These are phyloP conservation scores for Phialocephala subalpina DNA, from an alignment of 2,329 filamentous ascomycete genomes.

Conservation along the genomic window DNA sequence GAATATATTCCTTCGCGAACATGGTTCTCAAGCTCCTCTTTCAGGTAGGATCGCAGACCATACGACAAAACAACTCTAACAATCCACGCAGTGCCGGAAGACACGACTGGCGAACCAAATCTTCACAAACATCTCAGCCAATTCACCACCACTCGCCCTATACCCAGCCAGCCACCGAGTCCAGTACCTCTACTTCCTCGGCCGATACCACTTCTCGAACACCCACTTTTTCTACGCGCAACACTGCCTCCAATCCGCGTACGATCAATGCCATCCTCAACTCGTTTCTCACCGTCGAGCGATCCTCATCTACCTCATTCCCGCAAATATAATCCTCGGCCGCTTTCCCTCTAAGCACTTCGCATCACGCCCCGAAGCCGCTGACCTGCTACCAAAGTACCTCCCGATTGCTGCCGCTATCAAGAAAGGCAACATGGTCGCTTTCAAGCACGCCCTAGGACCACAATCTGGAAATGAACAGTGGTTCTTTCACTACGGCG, in stretches of 20 bases:
- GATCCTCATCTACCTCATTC: slow-evolving; percentile 85
- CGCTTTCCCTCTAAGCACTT: slow-evolving; percentile 77
- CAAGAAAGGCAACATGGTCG: slow-evolving; percentile 74
- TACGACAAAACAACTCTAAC: slow-evolving; percentile 16
- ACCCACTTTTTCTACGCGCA: slow-evolving; percentile 83
- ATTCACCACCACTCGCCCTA: slow-evolving; percentile 79
- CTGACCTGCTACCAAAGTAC: slow-evolving; percentile 71
- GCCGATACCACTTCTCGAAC: slow-evolving; percentile 87
- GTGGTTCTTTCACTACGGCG: slow-evolving; percentile 80
- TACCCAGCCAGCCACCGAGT: slow-evolving; percentile 89
- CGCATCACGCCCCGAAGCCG: slow-evolving; percentile 74
- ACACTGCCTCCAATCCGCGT: slow-evolving; percentile 79
- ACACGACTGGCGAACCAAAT: slow-evolving; percentile 86
- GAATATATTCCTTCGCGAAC: slow-evolving; percentile 92
- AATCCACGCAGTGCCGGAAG: slow-evolving; percentile 70
- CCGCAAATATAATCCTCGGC: slow-evolving; percentile 84
- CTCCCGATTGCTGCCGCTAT: slow-evolving; percentile 77
- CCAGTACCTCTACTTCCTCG: slow-evolving; percentile 94
- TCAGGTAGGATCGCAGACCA: slow-evolving; percentile 60
- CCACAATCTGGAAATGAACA: slow-evolving; percentile 59
- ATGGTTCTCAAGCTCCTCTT: slow-evolving; percentile 89
- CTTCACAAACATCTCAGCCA: slow-evolving; percentile 85
- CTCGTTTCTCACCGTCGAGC: slow-evolving; percentile 78
- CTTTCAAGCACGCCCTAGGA: slow-evolving; percentile 75
- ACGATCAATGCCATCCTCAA: slow-evolving; percentile 78